Evolutionary conservation across 441 rosid genomes (phyloP), one percentile per base, ranked within the genome.

Genomic region (Brassica balearica): DNA sequence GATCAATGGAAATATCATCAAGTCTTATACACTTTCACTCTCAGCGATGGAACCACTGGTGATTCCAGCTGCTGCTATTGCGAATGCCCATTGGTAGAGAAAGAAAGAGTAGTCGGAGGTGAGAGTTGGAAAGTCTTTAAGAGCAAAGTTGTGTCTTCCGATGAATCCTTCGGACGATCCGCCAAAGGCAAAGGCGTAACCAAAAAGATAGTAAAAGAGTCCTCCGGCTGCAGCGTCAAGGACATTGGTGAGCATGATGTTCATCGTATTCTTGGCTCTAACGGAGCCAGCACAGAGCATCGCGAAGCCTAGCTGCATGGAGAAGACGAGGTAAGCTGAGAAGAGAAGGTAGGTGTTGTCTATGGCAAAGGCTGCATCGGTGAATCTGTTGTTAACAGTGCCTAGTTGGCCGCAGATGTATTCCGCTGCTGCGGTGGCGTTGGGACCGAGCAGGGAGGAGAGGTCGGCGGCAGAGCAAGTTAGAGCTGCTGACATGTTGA

Each of bases 211-310:
- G 64, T 93, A 93, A 46, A 87, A 93, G 73, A 91, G 84, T 38
- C 97, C 97, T 8, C 95, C 97, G 9, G 95, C 82, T 3, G 97
- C 97, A 3, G 97, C 95, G 83, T 91, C 97, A 27, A 91, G 96
- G 62, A 91, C 95, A 81, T 90, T 90, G 8, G 97, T 93, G 71
- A 93, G 90, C 97, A 93, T 91, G 80, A 93, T 90, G 83, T 90
- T 93, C 97, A 91, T 91, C 36, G 98, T 88, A 83, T 91, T 93
- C 74, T 93, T 93, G 74, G 95, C 94, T 11, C 97, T 88, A 51
- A 93, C 98, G 29, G 98, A 93, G 15, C 98, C 98, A 23, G 95
- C 97, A 58, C 97, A 91, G 69, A 93, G 95, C 98, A 93, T 93
- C 0, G 70, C 98, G 43, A 93, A 93, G 64, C 98, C 96, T 1